phyloP scores from a whole-genome alignment of 1,284 basidiomycete genomes.

The Porogramme epimiltina region DNA sequence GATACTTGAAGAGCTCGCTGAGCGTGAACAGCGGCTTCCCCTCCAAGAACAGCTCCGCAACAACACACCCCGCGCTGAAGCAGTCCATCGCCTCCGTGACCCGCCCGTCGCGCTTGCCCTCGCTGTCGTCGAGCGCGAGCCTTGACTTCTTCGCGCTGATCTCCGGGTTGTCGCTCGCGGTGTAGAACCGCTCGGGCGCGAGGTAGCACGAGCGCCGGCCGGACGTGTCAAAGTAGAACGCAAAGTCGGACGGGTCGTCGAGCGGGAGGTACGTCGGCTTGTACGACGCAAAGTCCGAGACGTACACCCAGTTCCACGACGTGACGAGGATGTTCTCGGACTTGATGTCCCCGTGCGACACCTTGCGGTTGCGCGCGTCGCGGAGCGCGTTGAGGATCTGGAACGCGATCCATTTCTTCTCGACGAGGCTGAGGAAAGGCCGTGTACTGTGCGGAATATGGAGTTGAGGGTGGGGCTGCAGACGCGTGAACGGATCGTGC shows the following conservation, averaged over 20 bases:
- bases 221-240: conserved; percentile 97
- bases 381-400: conserved; percentile 88
- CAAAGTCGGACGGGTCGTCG: conserved; percentile 97
- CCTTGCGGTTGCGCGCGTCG: conserved; percentile 80
- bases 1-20: conserved; percentile 94
- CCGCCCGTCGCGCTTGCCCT: conserved; percentile 66
- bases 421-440: conserved; percentile 88
- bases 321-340: conserved; percentile 97
- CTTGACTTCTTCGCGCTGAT: conserved; percentile 65
- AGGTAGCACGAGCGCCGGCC: conserved; percentile 93
- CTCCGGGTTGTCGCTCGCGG: conserved; percentile 67
- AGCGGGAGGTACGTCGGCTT: conserved; percentile 96
- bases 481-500: conserved; percentile 25
- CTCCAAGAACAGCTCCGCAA: conserved; percentile 96
- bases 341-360: conserved; percentile 97
- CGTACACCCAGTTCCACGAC: conserved; percentile 93
- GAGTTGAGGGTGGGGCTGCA: background rate
- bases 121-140: conserved; percentile 44
- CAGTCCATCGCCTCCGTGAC: conserved; percentile 98
- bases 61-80: conserved; percentile 94
- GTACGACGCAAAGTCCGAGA: conserved; percentile 97
- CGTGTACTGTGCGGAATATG: conserved; percentile 72
- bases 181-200: conserved; percentile 95
- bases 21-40: conserved; percentile 93
- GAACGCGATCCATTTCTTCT: conserved; percentile 99